These are phyloP conservation scores for Sphenostylis stenocarpa DNA, from an alignment of 306 rosid species.

Conservation along the genomic window DNA sequence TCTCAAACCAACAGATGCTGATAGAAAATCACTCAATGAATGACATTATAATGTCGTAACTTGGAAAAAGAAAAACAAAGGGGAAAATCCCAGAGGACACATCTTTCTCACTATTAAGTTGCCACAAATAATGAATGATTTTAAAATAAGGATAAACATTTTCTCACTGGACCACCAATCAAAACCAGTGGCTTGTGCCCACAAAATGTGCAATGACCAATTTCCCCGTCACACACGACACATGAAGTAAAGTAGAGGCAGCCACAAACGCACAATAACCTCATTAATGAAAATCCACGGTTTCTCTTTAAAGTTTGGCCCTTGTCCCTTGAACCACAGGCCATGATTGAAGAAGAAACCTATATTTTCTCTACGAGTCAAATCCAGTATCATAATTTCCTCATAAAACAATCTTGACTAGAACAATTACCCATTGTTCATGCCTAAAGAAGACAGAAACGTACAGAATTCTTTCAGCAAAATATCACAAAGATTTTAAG, in stretches of 20 bases:
- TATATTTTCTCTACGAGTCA: not conserved
- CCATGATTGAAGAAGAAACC: not conserved
- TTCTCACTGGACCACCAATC: not conserved
- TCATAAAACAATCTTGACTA: conserved; percentile 1
- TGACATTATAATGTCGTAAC: not conserved
- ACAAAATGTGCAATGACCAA: not conserved
- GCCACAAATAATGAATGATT: not conserved
- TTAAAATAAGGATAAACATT: not conserved
- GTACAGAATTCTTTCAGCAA: not conserved
- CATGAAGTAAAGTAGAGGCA: not conserved
- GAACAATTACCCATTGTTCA: not conserved
- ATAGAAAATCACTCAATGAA: not conserved
- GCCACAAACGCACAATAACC: not conserved
- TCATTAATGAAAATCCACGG: not conserved
- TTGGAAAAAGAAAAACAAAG: not conserved
- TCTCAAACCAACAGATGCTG: not conserved
- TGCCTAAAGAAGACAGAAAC: not conserved
- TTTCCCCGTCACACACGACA: conserved; percentile 1
- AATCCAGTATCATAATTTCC: conserved; percentile 4
- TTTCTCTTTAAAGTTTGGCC: not conserved
- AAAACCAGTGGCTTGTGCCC: conserved; percentile 7
- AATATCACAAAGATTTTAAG: not conserved
- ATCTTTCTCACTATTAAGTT: not conserved
- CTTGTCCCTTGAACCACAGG: conserved; percentile 5
- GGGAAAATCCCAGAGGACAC: not conserved